Evolutionary conservation across 768 basidiomycete species (phyloP).

Genomic region (Mrakia frigida): DNA sequence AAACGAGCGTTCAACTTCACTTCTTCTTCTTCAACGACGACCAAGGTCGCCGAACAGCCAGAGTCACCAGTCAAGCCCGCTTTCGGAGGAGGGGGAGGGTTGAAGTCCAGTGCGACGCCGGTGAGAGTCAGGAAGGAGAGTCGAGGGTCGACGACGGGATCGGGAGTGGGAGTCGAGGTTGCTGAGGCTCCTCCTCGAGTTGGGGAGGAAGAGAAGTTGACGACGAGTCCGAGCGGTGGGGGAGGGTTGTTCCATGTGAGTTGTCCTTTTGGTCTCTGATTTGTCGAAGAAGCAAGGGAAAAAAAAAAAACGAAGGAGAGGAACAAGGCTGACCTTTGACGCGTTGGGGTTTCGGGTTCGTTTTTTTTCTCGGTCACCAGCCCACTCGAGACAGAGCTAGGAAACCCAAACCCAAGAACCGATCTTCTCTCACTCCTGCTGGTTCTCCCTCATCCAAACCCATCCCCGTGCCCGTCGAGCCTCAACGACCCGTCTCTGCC

Average conservation of each 20-base stretch:
- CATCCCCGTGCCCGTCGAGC: neutral
- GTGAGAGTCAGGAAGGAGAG: neutral
- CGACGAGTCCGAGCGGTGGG: neutral
- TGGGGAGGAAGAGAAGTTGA: neutral
- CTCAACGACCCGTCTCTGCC: neutral
- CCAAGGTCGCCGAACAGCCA: neutral
- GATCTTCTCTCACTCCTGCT: neutral
- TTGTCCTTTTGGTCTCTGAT: neutral
- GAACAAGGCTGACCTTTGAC: too few species aligned
- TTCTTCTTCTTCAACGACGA: too few species aligned
- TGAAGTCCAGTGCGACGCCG: neutral
- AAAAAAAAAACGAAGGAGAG: too few species aligned
- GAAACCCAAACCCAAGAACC: slow-evolving; percentile 3
- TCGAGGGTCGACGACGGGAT: neutral
- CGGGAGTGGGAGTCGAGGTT: neutral
- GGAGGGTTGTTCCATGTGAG: neutral
- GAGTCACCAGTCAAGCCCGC: neutral
- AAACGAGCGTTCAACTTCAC: too few species aligned
- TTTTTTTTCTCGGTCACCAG: neutral
- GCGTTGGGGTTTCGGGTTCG: too few species aligned
- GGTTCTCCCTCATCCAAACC: neutral
- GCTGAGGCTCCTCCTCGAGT: neutral
- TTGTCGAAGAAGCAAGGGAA: too few species aligned
- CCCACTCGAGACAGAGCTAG: slow-evolving; percentile 16
- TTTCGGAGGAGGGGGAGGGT: neutral